Conservation (phyloP, 768 basidiomycete species). For the Chalciporus piperatus region DNA sequence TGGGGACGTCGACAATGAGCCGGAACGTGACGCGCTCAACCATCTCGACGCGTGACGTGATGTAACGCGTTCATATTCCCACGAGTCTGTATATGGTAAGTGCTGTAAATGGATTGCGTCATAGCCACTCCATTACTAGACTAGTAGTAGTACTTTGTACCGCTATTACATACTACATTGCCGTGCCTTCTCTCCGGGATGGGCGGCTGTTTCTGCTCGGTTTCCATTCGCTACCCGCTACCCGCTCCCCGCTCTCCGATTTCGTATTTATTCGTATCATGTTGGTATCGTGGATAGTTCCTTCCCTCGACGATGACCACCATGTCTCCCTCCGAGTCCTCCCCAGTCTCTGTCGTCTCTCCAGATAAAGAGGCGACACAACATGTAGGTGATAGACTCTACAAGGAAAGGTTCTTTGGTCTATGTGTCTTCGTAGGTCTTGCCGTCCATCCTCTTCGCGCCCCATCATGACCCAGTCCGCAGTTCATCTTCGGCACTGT, state of each 20-base stretch:
- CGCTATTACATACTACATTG: too few relatives aligned
- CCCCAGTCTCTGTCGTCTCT: background rate
- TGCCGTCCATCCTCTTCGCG: background rate
- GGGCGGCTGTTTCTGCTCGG: too few relatives aligned
- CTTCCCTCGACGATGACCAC: too few relatives aligned
- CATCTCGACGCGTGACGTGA: conserved; percentile 13
- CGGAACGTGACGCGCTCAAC: conserved; percentile 6
- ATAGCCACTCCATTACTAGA: too few relatives aligned
- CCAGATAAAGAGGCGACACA: background rate
- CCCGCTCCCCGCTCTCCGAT: too few relatives aligned
- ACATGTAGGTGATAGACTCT: conserved; percentile 48
- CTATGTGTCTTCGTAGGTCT: conserved; percentile 49
- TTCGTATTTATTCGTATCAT: too few relatives aligned
- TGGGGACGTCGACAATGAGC: background rate
- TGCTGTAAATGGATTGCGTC: too few relatives aligned
- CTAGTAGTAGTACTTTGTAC: too few relatives aligned
- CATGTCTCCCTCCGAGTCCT: background rate
- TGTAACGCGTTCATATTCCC: conserved; percentile 6
- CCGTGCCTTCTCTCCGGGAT: too few relatives aligned
- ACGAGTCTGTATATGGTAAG: background rate
- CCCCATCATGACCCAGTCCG: background rate
- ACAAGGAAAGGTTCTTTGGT: conserved; percentile 64
- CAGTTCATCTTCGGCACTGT: conserved; percentile 59
- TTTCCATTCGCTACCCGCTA: too few relatives aligned
- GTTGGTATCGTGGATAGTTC: too few relatives aligned